Base-by-base conservation (phyloP, 108 stramenopile genomes). In the Skeletonema menzelii region DNA sequence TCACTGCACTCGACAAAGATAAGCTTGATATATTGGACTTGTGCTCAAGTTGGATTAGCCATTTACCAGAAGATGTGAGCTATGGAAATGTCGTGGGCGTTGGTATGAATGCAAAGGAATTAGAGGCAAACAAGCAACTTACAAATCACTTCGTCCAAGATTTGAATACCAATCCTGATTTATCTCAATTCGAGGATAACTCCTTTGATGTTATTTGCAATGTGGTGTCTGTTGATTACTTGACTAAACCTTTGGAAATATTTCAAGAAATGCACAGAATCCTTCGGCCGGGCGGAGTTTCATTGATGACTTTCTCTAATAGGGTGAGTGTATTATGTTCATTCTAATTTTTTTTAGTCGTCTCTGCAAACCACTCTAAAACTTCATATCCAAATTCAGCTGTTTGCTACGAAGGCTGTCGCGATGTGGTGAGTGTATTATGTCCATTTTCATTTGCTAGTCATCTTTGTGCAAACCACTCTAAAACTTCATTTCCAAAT, bases 151-250 rank as follows among this genome's bases (percentile, higher is more conserved):
- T 64, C n/a, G 83, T 88, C 34, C 88, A 88, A 46, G 77, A 93
- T 80, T 42, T 91, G 65, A 91, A 93, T 61, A 17, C 61, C 53
- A 58, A 88, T 44, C 87, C 89, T 22, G 32, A 38, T 5, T 53
- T 91, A 15, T 38, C 61, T 27, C 83, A 76, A 58, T 87, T 84
- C 69, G 76, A 85, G 59, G 89, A 91, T n/a, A 62, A 86, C 56
- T 76, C 76, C 17, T 90, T 93, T 66, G 92, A 93, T 75, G 76
- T 89, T 13, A 70, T 93, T 56, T 69, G 70, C 59, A 88, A 86
- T 71, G 86, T 85, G 2, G 89, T 93, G 1, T 87, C 86, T 17
- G 87, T 93, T 49, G 92, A 93, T 56, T 90, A 93, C 58, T 55
- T 93, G 55, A 86, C 84, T 27, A 82, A 86, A 63, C 89, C 92